Conservation (phyloP, 108 stramenopile species). For the Nitzschia sp. region DNA sequence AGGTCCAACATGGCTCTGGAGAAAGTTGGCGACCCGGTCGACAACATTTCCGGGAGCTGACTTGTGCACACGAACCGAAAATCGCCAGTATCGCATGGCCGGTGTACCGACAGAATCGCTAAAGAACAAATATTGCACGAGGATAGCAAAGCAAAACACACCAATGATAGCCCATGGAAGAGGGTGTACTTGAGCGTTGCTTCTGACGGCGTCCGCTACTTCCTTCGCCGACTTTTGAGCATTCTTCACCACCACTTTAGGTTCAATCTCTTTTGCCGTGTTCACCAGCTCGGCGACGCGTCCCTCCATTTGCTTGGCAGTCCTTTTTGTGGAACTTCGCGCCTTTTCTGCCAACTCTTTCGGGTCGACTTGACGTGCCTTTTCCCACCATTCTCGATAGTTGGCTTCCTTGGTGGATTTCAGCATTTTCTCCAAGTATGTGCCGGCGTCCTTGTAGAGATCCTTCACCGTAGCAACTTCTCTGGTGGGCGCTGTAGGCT, state of each 20-base stretch:
- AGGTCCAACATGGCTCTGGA: background rate
- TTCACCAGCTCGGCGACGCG: background rate
- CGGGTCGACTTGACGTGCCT: slow-evolving; percentile 1
- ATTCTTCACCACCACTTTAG: background rate
- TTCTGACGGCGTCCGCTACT: background rate
- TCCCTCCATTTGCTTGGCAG: background rate
- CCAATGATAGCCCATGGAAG: background rate
- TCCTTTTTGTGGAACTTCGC: background rate
- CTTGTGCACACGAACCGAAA: background rate
- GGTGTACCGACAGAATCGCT: background rate
- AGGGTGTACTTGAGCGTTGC: slow-evolving; percentile 1
- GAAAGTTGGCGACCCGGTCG: background rate
- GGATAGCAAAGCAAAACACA: background rate
- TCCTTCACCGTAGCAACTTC: slow-evolving; percentile 4
- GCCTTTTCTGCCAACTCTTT: background rate
- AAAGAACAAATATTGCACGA: background rate
- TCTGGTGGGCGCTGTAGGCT: background rate
- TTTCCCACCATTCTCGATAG: background rate
- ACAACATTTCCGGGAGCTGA: background rate
- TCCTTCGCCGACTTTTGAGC: background rate
- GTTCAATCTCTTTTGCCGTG: slow-evolving; percentile 1
- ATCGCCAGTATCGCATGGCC: slow-evolving; percentile 3
- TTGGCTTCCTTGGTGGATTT: background rate
- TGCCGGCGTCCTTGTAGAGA: background rate
- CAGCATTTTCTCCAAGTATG: background rate